Base-by-base conservation (phyloP, 2,329 filamentous ascomycete species). In the Fusarium pininemorale region DNA sequence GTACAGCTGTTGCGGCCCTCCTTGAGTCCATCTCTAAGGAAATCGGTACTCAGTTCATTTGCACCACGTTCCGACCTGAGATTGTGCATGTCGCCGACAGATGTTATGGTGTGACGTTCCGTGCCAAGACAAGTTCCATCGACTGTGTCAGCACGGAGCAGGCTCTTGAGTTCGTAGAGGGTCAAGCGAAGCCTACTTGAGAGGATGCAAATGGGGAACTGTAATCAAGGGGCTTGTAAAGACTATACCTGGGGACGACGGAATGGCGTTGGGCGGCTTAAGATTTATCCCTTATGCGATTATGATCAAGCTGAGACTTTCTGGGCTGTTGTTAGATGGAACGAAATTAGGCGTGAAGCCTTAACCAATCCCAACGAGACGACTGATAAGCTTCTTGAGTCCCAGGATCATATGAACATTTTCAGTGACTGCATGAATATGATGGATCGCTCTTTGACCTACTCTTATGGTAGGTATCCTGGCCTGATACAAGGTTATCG, bases 11-110 rank as follows among this genome's bases (percentile, higher is more conserved):
- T 16, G 96, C 96, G 6, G 90, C 94, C 64, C 94, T 98, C 85
- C 88, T 99, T 28, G 88, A 96, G 79, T 92, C 91, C 62, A 95
- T 94, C 72, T 94, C 92, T 20, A 85, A 88, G 68, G 90, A 91
- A 75, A 88, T 88, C 20, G 87, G 88, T 70, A 91, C 89, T 57
- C 89, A 99, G 82, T 99, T 99, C 81, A 99, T 99, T 83, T 98
- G 96, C 88, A 99, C 96, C 8, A 99, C 96, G 6, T 99, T 99
- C 90, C 89, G 96, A 66, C 96, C 96, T 3, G 96, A 99, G 84
- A 98, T 99, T 88, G 89, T 99, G 73, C 90, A 93, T 70, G 94
- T 98, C 26, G 96, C 96, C 7, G 95, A 98, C 85, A 97, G 98
- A 85, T 98, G 96, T 84, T 99, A 99, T 82, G 96, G 96, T 70